A percentile compares a stretch with the other conserved stretches of the same genome.
Conservation (phyloP, 2,329 filamentous ascomycete species). For the Lomentospora prolificans region DNA sequence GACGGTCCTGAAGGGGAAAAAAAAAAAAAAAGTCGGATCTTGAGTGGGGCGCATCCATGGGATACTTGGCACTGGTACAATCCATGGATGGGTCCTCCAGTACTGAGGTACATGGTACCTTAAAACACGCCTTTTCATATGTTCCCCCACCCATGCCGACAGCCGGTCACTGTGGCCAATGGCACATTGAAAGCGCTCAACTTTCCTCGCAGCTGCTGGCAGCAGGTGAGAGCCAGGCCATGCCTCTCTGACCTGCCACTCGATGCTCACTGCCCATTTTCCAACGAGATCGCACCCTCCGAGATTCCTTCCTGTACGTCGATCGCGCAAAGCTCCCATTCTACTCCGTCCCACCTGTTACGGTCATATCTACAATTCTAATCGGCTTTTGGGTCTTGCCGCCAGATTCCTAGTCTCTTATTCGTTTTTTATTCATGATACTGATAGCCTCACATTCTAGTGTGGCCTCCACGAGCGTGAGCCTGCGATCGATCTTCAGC, state of each 20-base stretch:
- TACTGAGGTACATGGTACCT: too few relatives aligned
- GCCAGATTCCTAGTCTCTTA: too few relatives aligned
- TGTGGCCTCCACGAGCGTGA: neutral
- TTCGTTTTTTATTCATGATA: neutral
- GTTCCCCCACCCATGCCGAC: neutral
- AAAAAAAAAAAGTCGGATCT: neutral
- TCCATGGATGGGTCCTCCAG: too few relatives aligned
- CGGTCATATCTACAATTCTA: too few relatives aligned
- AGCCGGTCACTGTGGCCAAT: neutral
- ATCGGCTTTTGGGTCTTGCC: too few relatives aligned
- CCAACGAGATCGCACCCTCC: conserved; percentile 8
- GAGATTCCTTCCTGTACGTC: conserved; percentile 1
- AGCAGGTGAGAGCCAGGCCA: neutral
- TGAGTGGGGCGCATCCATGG: neutral
- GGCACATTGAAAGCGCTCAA: neutral
- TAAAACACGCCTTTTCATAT: too few relatives aligned
- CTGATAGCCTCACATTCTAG: neutral
- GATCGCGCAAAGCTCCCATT: neutral
- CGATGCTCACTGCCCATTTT: conserved; percentile 3
- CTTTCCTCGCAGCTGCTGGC: neutral
- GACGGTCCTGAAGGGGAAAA: neutral
- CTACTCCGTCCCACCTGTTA: too few relatives aligned
- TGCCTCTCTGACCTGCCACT: neutral
- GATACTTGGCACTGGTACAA: too few relatives aligned
- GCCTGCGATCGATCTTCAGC: neutral